These are phyloP conservation scores for Combretum micranthum DNA, from an alignment of 345 rosid species.

Conservation along the genomic window DNA sequence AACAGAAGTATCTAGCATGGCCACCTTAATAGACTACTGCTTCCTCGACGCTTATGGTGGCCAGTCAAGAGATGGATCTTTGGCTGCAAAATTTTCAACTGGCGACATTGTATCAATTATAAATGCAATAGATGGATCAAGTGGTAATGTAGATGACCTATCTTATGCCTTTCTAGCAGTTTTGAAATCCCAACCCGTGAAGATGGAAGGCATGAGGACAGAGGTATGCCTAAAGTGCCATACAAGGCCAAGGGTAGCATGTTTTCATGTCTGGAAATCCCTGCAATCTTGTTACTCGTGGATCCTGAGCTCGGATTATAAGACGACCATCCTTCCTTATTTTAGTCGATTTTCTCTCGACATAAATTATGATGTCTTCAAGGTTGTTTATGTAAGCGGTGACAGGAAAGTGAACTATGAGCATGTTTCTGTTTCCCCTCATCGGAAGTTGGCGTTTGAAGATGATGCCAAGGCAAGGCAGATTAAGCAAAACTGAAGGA, in stretches of 20 bases:
- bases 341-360: conserved; percentile 20
- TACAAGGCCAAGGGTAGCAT: conserved; percentile 20
- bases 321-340: conserved; percentile 19
- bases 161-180: conserved; percentile 36
- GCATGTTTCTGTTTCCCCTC: background rate
- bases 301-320: conserved; percentile 30
- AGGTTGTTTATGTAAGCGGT: conserved; percentile 32
- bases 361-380: conserved; percentile 35
- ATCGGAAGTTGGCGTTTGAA: conserved; percentile 6
- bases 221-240: conserved; percentile 42
- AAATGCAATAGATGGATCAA: conserved; percentile 7
- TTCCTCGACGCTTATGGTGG: conserved; percentile 45
- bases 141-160: conserved; percentile 12
- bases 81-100: conserved; percentile 26
- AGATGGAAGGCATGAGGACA: conserved; percentile 36
- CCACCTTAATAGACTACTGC: conserved; percentile 25
- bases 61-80: conserved; percentile 32
- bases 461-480: conserved; percentile 5
- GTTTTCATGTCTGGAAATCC: conserved; percentile 37
- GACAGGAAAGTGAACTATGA: conserved; percentile 3
- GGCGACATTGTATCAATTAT: conserved; percentile 40
- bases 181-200: conserved; percentile 28
- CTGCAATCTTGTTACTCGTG: conserved; percentile 36
- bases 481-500: too few relatives aligned
- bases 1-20: conserved; percentile 29